phyloP scores from a whole-genome alignment of 108 stramenopile genomes.

The Skeletonema grethae region DNA sequence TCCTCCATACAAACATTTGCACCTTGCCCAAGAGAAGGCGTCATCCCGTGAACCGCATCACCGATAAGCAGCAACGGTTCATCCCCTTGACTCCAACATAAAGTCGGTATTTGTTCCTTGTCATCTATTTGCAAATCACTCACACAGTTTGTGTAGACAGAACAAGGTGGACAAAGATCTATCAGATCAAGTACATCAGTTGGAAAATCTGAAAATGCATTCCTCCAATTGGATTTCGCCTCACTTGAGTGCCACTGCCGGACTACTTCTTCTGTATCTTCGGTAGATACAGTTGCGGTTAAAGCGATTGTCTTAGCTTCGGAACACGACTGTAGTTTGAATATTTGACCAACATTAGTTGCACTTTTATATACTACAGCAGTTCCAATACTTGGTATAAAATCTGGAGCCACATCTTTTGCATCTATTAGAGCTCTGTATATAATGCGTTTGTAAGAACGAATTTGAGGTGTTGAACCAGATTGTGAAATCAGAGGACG shows the following conservation, averaged over 20 bases:
- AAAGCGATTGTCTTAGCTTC: slow-evolving; percentile 4
- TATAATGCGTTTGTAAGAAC: slow-evolving; percentile 15
- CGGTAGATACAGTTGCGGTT: slow-evolving; percentile 6
- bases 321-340: slow-evolving; percentile 9
- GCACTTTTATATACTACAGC: slow-evolving; percentile 16
- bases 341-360: slow-evolving; percentile 16
- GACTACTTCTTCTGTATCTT: slow-evolving; percentile 11
- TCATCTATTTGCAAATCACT: slow-evolving; percentile 11
- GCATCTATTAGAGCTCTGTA: slow-evolving; percentile 11
- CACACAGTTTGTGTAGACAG: slow-evolving; percentile 11
- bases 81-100: slow-evolving; percentile 3
- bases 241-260: slow-evolving; percentile 2
- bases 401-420: background rate
- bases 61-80: slow-evolving; percentile 11
- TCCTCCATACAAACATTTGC: slow-evolving; percentile 22
- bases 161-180: background rate
- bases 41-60: slow-evolving; percentile 18
- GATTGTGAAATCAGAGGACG: slow-evolving; percentile 2
- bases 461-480: background rate
- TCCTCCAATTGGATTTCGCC: background rate
- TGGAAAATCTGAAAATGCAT: slow-evolving; percentile 9
- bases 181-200: slow-evolving; percentile 10
- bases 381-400: background rate
- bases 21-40: slow-evolving; percentile 11
- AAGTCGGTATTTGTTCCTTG: background rate